phyloP scores from a whole-genome alignment of 1,139 yeast species.

The Suhomyces maxii region DNA sequence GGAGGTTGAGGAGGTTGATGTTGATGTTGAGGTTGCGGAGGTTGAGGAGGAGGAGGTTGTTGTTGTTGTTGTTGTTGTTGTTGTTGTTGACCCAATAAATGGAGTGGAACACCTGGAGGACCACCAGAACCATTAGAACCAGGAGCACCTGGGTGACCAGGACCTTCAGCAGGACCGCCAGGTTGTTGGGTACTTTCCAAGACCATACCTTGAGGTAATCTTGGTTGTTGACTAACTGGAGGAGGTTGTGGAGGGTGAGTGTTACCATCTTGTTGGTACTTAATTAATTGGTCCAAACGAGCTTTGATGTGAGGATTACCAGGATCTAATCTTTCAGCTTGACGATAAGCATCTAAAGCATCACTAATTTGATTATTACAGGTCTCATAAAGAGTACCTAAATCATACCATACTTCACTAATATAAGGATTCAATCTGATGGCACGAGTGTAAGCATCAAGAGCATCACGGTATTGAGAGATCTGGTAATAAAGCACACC shows the following conservation, averaged over 20 bases:
- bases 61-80: constrained; percentile 13
- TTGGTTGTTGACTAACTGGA: constrained; percentile 59
- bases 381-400: constrained; percentile 94
- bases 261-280: constrained; percentile 74
- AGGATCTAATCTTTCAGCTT: constrained; percentile 94
- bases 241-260: constrained; percentile 68
- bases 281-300: constrained; percentile 80
- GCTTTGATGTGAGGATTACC: constrained; percentile 92
- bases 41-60: constrained; percentile 31
- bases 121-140: constrained; percentile 3
- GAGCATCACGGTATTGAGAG: constrained; percentile 92
- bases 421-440: constrained; percentile 93
- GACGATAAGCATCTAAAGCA: constrained; percentile 94
- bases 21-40: constrained; percentile 12
- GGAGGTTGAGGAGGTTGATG: constrained; percentile 17
- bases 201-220: constrained; percentile 60
- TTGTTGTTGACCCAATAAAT: constrained; percentile 8
- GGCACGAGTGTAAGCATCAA: constrained; percentile 96
- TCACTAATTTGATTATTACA: constrained; percentile 94
- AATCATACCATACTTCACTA: constrained; percentile 97
- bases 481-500: constrained; percentile 96
- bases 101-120: constrained; percentile 13
- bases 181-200: constrained; percentile 48
- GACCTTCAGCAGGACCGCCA: constrained; percentile 14
- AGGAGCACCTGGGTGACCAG: constrained; percentile 9